These are phyloP conservation scores for Millerozyma miso DNA, from an alignment of 805 yeast species.

Conservation along the genomic window DNA sequence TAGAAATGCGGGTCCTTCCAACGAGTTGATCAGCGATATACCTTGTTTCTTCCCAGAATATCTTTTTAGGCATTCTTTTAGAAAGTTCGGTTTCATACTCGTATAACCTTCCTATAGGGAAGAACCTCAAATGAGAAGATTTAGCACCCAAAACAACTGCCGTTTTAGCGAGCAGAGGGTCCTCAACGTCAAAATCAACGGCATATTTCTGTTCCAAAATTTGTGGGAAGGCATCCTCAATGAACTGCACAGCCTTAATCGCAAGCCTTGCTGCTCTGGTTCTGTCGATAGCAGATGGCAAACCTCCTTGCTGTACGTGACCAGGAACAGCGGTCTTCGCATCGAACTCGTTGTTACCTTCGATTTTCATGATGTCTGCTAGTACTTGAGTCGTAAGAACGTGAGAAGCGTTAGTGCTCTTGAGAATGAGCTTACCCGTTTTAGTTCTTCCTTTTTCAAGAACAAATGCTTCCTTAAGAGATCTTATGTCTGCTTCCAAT, in stretches of 20 bases:
- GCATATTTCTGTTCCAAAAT: constrained; percentile 20
- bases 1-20: constrained; percentile 47
- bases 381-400: constrained; percentile 79
- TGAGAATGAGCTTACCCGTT: constrained; percentile 81
- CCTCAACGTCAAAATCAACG: constrained; percentile 30
- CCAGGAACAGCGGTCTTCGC: constrained; percentile 96
- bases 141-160: constrained; percentile 83
- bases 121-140: constrained; percentile 70
- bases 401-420: constrained; percentile 77
- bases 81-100: constrained; percentile 81
- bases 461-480: constrained; percentile 62
- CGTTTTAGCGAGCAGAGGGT: constrained; percentile 38
- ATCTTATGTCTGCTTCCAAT: constrained; percentile 70
- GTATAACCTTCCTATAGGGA: constrained; percentile 70
- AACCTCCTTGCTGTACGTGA: constrained; percentile 96
- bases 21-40: constrained; percentile 82
- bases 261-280: constrained; percentile 87
- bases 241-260: constrained; percentile 81
- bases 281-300: constrained; percentile 93
- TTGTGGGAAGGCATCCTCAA: constrained; percentile 49
- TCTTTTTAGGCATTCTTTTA: constrained; percentile 81
- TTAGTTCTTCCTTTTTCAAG: constrained; percentile 74
- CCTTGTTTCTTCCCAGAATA: constrained; percentile 77
- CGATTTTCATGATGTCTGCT: constrained; percentile 79
- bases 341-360: constrained; percentile 73